Base-by-base conservation (phyloP, 2,329 filamentous ascomycete genomes). In the Exophiala mesophila region DNA sequence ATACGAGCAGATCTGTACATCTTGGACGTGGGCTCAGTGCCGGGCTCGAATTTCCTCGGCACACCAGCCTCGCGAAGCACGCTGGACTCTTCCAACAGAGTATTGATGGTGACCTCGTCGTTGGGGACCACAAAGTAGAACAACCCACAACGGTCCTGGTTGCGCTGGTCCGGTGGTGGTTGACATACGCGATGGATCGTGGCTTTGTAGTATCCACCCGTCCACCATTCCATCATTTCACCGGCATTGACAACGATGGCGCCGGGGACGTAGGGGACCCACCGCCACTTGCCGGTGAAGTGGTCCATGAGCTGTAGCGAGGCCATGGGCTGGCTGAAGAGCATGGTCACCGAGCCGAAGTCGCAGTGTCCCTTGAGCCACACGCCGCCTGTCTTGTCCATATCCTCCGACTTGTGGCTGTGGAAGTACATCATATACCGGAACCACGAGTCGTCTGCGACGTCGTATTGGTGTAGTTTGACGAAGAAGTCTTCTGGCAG, bases 211-310 rank as follows among this genome's bases (percentile, higher is more conserved):
- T 70, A 64, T 0, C 69, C 69, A 3, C 68, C 69, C 1, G 68
- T 69, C 0, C 71, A 62, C 39, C 71, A 68, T 54, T 71, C 59
- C 18, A 70, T 55, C 1, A 63, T 65, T 30, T 70, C 67, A 3
- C 68, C 70, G 5, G 73, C 67, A 36, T 74, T 75, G 34, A 72
- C 65, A 4, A 73, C 68, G n/a, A 74, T 63, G 1, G 68, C 69
- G 10, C 68, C 67, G 3, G 66, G 63, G 29, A 68, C 63, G 40
- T 67, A 68, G 1, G 61, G 63, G 0, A 72, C 70, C 13, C 69
- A 67, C 30, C 70, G 66, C 71, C 71, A 74, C 41, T 68, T 50
- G 17, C 70, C 65, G 19, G 66, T 57, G n/a, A n/a, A n/a, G 3
- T 61, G 63, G 39, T 54, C 65, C 61, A 66, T 69, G 17, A 73